These are phyloP conservation scores for Metschnikowia bowlesiae DNA, from an alignment of 805 yeast species.

Conservation along the genomic window DNA sequence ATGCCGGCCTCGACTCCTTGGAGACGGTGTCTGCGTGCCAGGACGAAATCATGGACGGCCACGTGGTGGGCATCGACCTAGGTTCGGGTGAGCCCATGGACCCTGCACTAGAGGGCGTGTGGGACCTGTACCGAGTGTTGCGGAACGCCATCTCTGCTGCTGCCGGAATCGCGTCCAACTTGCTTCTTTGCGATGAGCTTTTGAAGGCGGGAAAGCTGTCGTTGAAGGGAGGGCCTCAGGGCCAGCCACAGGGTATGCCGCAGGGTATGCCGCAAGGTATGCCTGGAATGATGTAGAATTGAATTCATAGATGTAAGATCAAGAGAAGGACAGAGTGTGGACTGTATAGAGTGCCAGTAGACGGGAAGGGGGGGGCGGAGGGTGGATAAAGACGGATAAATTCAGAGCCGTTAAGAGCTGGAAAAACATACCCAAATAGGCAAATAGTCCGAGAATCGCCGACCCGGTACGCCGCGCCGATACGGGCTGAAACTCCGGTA, in stretches of 20 bases:
- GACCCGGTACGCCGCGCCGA: too few relatives aligned
- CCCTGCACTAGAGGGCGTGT: constrained; percentile 88
- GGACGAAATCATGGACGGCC: constrained; percentile 79
- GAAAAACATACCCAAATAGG: too few relatives aligned
- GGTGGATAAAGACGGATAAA: too few relatives aligned
- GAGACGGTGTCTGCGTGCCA: constrained; percentile 86
- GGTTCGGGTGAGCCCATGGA: constrained; percentile 93
- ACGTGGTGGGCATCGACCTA: constrained; percentile 86
- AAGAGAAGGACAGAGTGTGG: background rate
- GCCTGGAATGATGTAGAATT: constrained; percentile 16
- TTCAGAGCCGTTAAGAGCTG: too few relatives aligned
- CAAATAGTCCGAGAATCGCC: too few relatives aligned
- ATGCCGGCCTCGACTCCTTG: constrained; percentile 90
- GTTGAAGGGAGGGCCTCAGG: constrained; percentile 50
- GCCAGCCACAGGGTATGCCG: constrained; percentile 14
- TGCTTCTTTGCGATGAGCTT: constrained; percentile 91
- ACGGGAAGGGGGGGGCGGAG: too few relatives aligned
- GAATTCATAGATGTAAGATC: background rate
- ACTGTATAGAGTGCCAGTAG: too few relatives aligned
- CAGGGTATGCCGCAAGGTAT: constrained; percentile 17
- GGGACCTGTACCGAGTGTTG: constrained; percentile 93
- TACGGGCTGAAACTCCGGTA: too few relatives aligned
- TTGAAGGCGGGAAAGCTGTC: constrained; percentile 96
- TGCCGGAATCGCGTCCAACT: constrained; percentile 88
- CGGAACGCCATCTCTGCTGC: constrained; percentile 92